phyloP scores from a whole-genome alignment of 805 yeast genomes.

The Nakazawaea anatomiae region DNA sequence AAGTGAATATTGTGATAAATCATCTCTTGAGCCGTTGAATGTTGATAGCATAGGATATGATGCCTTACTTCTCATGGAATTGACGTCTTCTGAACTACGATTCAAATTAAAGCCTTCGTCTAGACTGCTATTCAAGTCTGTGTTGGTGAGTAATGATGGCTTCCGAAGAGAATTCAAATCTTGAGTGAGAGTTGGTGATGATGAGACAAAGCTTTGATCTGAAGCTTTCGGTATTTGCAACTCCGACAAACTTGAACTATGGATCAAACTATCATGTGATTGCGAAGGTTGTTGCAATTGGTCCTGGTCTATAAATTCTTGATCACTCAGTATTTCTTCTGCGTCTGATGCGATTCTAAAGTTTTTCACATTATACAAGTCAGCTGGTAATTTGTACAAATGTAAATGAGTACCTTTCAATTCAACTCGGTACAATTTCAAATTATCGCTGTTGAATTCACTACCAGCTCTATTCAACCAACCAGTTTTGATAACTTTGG shows the following conservation, averaged over 20 bases:
- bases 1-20: not conserved
- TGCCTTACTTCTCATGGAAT: conserved; percentile 3
- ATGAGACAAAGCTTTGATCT: not conserved
- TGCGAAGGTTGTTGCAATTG: not conserved
- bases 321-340: not conserved
- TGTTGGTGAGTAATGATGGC: not conserved
- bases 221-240: not conserved
- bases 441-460: conserved; percentile 22
- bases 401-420: conserved; percentile 62
- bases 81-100: not conserved
- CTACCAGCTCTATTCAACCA: conserved; percentile 53
- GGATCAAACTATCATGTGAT: not conserved
- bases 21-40: not conserved
- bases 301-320: not conserved
- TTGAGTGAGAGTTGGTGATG: conserved; percentile 4
- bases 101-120: not conserved
- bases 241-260: not conserved
- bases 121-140: not conserved
- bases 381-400: conserved; percentile 54
- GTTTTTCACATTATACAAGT: conserved; percentile 31
- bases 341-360: conserved; percentile 16
- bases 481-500: conserved; percentile 39
- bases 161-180: conserved; percentile 1
- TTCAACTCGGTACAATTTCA: conserved; percentile 56
- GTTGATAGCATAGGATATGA: conserved; percentile 1